Conservation (phyloP, 2,329 filamentous ascomycete genomes). For the Leptosphaerulina australis region DNA sequence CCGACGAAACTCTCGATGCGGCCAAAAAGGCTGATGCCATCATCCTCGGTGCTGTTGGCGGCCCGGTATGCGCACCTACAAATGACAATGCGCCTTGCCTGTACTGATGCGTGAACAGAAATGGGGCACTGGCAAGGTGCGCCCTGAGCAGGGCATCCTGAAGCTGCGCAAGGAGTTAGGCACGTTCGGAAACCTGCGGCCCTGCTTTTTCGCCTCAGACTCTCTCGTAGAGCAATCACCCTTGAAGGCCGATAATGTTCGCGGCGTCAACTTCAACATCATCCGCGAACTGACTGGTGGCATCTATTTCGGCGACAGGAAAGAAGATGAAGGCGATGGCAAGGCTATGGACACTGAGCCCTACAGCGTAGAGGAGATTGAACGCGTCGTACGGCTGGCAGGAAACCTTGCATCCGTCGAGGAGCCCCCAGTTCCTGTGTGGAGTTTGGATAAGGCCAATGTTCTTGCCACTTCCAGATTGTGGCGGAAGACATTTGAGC, state of each 20-base stretch:
- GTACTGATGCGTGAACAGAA: conserved; percentile 56
- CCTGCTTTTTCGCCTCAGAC: conserved; percentile 93
- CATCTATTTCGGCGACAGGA: conserved; percentile 92
- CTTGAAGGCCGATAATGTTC: conserved; percentile 82
- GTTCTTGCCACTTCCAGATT: conserved; percentile 88
- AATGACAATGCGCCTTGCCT: background rate
- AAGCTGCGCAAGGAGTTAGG: conserved; percentile 89
- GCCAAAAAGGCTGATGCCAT: conserved; percentile 88
- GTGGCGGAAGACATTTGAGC: conserved; percentile 85
- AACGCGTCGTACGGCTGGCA: conserved; percentile 83
- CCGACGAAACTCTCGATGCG: conserved; percentile 79
- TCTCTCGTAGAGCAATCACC: conserved; percentile 81
- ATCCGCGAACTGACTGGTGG: conserved; percentile 91
- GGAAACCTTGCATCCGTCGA: conserved; percentile 79
- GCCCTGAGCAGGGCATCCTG: conserved; percentile 91
- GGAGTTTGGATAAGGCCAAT: conserved; percentile 94
- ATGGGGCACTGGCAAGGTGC: conserved; percentile 89
- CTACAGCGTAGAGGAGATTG: conserved; percentile 83
- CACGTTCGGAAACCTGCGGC: conserved; percentile 93
- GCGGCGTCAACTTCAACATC: conserved; percentile 88
- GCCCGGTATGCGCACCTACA: conserved; percentile 65
- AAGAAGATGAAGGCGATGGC: conserved; percentile 77
- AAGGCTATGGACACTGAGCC: conserved; percentile 83
- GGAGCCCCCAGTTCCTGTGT: conserved; percentile 77
- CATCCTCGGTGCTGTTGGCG: conserved; percentile 90